Conservation (phyloP, 495 filamentous ascomycete genomes). For the Corynascus novoguineensis region DNA sequence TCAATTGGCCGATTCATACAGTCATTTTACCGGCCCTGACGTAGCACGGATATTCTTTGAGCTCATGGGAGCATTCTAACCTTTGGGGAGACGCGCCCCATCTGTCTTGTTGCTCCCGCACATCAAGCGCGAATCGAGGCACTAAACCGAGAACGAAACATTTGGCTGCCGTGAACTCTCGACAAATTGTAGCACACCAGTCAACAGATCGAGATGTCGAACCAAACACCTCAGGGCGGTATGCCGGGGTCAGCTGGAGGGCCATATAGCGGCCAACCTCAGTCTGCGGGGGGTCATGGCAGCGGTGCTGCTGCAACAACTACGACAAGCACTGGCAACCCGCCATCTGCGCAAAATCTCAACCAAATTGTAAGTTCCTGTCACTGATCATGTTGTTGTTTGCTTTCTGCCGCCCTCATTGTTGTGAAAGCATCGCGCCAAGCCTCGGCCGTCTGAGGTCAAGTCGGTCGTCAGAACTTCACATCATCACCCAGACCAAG, state of each 20-base stretch:
- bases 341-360: constrained; percentile 75
- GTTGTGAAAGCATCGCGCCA: not conserved
- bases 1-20: not conserved
- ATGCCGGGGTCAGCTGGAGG: constrained; percentile 16
- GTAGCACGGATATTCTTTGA: not conserved
- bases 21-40: not conserved
- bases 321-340: constrained; percentile 38
- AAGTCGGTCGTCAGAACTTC: not conserved
- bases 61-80: not conserved
- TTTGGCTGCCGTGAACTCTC: too few species aligned
- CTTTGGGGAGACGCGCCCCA: constrained; percentile 1
- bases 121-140: not conserved
- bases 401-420: not conserved
- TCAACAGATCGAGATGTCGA: constrained; percentile 19
- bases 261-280: constrained; percentile 23
- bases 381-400: constrained; percentile 3
- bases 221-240: constrained; percentile 13
- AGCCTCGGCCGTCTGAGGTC: too few species aligned
- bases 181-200: too few species aligned
- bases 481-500: not conserved
- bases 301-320: constrained; percentile 17
- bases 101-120: not conserved
- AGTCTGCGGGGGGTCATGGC: constrained; percentile 25
- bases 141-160: not conserved
- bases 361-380: constrained; percentile 74